Base-by-base conservation (phyloP, 2,329 filamentous ascomycete species). In the Chaetothyriales sp. region DNA sequence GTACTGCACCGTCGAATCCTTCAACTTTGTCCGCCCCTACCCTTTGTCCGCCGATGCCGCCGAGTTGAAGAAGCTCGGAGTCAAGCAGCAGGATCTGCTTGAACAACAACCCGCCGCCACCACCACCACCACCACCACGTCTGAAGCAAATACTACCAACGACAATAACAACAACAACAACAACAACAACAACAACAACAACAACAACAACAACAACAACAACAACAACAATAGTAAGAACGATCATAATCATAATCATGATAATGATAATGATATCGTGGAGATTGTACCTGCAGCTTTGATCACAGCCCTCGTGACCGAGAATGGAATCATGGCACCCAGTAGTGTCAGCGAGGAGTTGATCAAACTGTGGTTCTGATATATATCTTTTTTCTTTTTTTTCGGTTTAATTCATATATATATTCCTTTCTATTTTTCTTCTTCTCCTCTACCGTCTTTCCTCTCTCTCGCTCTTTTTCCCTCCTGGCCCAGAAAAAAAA, bases 11-110 rank as follows among this genome's bases (percentile, higher is more conserved):
- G 84, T 84, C 1, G 92, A 98, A 71, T 93, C 86, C 61, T 92
- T 98, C 73, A 98, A 98, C 70, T 95, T 98, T 64, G 87, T 93
- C 45, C 78, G 88, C 61, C 76, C 92, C 50, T 92, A 89, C 61
- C 86, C 90, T 1, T 70, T 92, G 19, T 80, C 83, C 55, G 54
- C 43, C 43, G 57, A 57, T 19, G 53, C 53, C 2, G 43, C 18
- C 18, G 58, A 59, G 39, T 47, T 60, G 26, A 51, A 50, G 10
- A 51, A 49, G 2, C 87, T 95, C 67, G 79, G 82, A 53, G 80
- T 94, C 57, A 77, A 83, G 63, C 87, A 95, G 67, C 44, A 6
- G 20, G 76, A 79, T 32, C 76, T 93, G 12, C 73, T 92, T 53
- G 79, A 86, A 47, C 28, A n/a, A n/a, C n/a, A n/a, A n/a, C n/a